A percentile compares a stretch with the other conserved stretches of the same genome.
Conservation (phyloP, 208 protist species). For the Trypanosoma cruzi region DNA sequence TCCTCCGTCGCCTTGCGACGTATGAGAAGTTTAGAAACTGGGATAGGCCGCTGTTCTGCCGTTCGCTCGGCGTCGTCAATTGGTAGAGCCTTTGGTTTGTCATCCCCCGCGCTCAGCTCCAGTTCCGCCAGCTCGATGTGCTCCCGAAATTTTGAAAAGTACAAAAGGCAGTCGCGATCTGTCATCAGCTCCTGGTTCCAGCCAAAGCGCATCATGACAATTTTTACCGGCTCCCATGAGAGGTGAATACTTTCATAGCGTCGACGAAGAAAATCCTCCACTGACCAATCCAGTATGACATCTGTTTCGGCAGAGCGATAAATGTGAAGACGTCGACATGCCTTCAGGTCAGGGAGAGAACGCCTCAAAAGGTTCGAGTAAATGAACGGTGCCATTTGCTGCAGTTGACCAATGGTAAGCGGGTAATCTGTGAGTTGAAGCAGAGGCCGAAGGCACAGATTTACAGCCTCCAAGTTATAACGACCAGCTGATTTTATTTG, state of each 20-base stretch:
- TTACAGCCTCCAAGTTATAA: conserved; percentile 70
- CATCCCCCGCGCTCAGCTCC: conserved; percentile 42
- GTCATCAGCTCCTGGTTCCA: conserved; percentile 76
- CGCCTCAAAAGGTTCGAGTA: conserved; percentile 61
- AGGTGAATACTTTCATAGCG: conserved; percentile 92
- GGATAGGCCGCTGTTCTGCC: conserved; percentile 51
- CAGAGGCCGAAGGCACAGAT: conserved; percentile 82
- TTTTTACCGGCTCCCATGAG: conserved; percentile 89
- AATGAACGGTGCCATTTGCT: conserved; percentile 61
- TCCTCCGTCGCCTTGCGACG: conserved; percentile 57
- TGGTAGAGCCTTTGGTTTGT: conserved; percentile 49
- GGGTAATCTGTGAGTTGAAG: conserved; percentile 89
- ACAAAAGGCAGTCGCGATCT: conserved; percentile 80
- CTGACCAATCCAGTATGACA: conserved; percentile 86
- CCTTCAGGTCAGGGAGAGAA: conserved; percentile 55
- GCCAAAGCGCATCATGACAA: conserved; percentile 78
- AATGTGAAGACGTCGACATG: conserved; percentile 69
- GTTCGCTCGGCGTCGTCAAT: conserved; percentile 62
- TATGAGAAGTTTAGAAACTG: conserved; percentile 71
- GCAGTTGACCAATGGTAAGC: conserved; percentile 69
- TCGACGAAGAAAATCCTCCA: conserved; percentile 88
- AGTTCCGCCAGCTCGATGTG: conserved; percentile 86
- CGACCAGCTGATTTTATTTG: conserved; percentile 59
- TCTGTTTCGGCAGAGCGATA: conserved; percentile 83
- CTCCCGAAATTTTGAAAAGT: conserved; percentile 77